Evolutionary conservation across 106 monocot species (phyloP).

Genomic region (Acorus calamus): DNA sequence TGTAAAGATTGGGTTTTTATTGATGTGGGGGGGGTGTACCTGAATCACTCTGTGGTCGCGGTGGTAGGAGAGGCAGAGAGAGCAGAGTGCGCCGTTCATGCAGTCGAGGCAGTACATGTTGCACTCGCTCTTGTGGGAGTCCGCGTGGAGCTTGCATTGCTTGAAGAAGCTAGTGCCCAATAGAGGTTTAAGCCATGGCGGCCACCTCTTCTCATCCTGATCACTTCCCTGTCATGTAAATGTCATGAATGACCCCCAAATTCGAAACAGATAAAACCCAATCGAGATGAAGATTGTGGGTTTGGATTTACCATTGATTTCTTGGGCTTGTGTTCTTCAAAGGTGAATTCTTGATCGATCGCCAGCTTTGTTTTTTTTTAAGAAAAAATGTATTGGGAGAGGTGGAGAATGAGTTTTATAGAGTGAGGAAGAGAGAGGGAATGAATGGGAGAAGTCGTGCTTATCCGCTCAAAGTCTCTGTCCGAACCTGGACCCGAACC

Average conservation of each 20-base stretch:
- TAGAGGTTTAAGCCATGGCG: conserved; percentile 73
- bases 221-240: too few species aligned
- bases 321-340: conserved; percentile 32
- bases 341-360: conserved; percentile 31
- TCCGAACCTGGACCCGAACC: conserved; percentile 18
- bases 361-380: conserved; percentile 17
- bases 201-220: conserved; percentile 43
- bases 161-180: conserved; percentile 60
- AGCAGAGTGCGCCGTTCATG: conserved; percentile 67
- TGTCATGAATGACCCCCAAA: too few species aligned
- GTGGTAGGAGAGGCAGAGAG: conserved; percentile 62
- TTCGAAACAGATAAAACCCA: too few species aligned
- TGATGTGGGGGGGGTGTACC: conserved; percentile 19
- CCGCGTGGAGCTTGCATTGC: conserved; percentile 75
- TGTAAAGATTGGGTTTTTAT: too few species aligned
- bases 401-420: not conserved
- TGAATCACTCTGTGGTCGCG: conserved; percentile 73
- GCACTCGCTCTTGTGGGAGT: conserved; percentile 89
- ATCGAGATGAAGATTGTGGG: too few species aligned
- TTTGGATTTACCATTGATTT: not conserved
- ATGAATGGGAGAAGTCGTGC: conserved; percentile 20
- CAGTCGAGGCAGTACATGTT: conserved; percentile 97
- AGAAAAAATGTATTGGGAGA: not conserved
- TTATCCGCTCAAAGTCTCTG: conserved; percentile 35
- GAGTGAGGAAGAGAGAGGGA: not conserved